phyloP scores from a whole-genome alignment of 768 basidiomycete species.

The Boletus subcaerulescens region DNA sequence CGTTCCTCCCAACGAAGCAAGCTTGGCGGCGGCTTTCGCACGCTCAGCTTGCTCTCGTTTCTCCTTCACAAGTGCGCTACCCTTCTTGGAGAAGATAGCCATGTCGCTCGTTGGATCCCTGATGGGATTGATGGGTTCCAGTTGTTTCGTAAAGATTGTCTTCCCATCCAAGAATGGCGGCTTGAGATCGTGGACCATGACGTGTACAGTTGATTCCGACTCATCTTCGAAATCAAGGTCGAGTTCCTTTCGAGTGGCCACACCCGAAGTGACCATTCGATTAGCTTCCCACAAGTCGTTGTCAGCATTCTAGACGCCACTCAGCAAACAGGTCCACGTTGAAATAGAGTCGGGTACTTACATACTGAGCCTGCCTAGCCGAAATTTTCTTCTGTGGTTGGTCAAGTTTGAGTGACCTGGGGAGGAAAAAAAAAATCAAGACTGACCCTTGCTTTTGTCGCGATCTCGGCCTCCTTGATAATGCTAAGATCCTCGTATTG shows the following conservation, averaged over 20 bases:
- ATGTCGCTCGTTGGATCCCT: conserved; percentile 91
- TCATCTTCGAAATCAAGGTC: conserved; percentile 97
- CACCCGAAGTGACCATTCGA: conserved; percentile 94
- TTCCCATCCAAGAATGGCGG: conserved; percentile 98
- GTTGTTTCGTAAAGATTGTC: conserved; percentile 92
- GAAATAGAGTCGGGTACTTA: conserved; percentile 36
- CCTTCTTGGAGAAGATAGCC: conserved; percentile 95
- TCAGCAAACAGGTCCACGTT: conserved; percentile 15
- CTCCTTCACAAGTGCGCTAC: conserved; percentile 91
- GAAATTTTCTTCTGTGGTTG: conserved; percentile 74
- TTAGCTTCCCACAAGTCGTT: conserved; percentile 99
- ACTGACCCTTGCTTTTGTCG: conserved; percentile 69
- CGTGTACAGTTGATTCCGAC: conserved; percentile 92
- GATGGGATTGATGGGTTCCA: conserved; percentile 97
- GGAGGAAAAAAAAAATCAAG: background rate
- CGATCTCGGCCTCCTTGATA: conserved; percentile 70
- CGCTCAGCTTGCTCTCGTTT: conserved; percentile 96
- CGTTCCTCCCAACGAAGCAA: conserved; percentile 89
- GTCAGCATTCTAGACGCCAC: conserved; percentile 75
- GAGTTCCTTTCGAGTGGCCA: conserved; percentile 80
- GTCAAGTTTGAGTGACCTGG: conserved; percentile 15
- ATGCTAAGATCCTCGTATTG: conserved; percentile 86
- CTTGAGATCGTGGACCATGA: conserved; percentile 95
- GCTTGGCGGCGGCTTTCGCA: conserved; percentile 93
- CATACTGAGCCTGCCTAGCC: conserved; percentile 94